phyloP scores from a whole-genome alignment of 2,329 filamentous ascomycete genomes.

The Fusarium foetens region DNA sequence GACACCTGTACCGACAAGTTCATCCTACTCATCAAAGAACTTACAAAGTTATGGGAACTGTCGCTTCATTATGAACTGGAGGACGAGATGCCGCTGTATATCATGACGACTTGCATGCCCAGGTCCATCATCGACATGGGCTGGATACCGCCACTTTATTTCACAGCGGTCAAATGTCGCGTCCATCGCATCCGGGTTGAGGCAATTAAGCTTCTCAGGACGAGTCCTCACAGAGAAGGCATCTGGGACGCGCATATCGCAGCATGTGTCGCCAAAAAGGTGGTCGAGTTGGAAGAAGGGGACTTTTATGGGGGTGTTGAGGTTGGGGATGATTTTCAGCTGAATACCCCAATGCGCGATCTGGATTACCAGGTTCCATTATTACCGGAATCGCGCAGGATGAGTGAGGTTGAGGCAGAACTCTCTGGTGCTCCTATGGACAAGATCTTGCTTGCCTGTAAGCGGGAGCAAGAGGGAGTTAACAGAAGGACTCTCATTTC shows the following conservation, averaged over 20 bases:
- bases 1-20: conserved; percentile 51
- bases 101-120: conserved; percentile 44
- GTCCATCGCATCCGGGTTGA: conserved; percentile 53
- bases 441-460: conserved; percentile 33
- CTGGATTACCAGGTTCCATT: conserved; percentile 22
- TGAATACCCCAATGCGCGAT: conserved; percentile 6
- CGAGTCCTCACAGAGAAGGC: conserved; percentile 50
- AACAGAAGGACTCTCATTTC: conserved; percentile 29
- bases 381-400: conserved; percentile 21
- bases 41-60: conserved; percentile 19
- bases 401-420: conserved; percentile 35
- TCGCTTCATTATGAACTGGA: conserved; percentile 14
- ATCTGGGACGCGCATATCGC: conserved; percentile 53
- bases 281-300: conserved; percentile 53
- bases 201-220: conserved; percentile 49
- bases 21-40: conserved; percentile 45
- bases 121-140: conserved; percentile 54
- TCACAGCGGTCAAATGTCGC: conserved; percentile 59
- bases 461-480: conserved; percentile 4
- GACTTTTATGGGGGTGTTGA: conserved; percentile 30
- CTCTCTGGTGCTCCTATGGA: conserved; percentile 36
- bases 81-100: conserved; percentile 5
- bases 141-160: conserved; percentile 58
- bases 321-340: conserved; percentile 18
- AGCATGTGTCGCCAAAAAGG: conserved; percentile 48